A percentile compares a stretch with the other conserved stretches of the same genome.
Conservation (phyloP, 352 stramenopile genomes). For the Thalassiosira mediterranea region DNA sequence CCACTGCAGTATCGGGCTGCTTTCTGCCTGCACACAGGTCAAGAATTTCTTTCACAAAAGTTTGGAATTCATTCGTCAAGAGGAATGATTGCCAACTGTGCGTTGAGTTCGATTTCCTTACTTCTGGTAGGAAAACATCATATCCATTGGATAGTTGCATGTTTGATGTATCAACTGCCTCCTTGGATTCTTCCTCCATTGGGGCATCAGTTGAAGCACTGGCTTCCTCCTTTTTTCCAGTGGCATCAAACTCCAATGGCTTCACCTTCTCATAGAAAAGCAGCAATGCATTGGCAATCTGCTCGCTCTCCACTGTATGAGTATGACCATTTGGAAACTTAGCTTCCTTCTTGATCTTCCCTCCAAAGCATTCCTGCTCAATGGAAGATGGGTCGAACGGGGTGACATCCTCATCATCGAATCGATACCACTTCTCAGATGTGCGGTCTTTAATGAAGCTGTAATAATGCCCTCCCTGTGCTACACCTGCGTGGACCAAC, state of each 20-base stretch:
- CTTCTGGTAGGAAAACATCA: conserved; percentile 88
- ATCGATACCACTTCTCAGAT: conserved; percentile 95
- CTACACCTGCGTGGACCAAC: conserved; percentile 97
- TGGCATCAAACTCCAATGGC: conserved; percentile 48
- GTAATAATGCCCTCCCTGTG: conserved; percentile 99
- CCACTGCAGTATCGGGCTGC: background rate
- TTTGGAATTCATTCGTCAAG: conserved; percentile 94
- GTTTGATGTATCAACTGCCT: conserved; percentile 20
- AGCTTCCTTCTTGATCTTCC: conserved; percentile 90
- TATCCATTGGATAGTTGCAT: conserved; percentile 65
- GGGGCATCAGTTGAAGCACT: conserved; percentile 50
- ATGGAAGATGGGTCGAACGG: conserved; percentile 96
- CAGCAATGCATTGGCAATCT: conserved; percentile 98
- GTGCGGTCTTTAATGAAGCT: conserved; percentile 87
- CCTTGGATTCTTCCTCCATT: conserved; percentile 56
- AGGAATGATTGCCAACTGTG: conserved; percentile 95
- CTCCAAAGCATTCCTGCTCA: conserved; percentile 98
- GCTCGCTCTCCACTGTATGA: conserved; percentile 96
- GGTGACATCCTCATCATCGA: conserved; percentile 98
- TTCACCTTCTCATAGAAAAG: conserved; percentile 99
- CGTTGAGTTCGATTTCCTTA: conserved; percentile 92
- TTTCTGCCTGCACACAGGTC: conserved; percentile 48
- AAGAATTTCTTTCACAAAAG: conserved; percentile 88
- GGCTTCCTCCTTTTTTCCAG: conserved; percentile 42
- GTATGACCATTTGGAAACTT: conserved; percentile 93